Evolutionary conservation across 2,329 filamentous ascomycete species (phyloP), one percentile per base, ranked within the genome.

Genomic region (Tolypocladium endophyticum): DNA sequence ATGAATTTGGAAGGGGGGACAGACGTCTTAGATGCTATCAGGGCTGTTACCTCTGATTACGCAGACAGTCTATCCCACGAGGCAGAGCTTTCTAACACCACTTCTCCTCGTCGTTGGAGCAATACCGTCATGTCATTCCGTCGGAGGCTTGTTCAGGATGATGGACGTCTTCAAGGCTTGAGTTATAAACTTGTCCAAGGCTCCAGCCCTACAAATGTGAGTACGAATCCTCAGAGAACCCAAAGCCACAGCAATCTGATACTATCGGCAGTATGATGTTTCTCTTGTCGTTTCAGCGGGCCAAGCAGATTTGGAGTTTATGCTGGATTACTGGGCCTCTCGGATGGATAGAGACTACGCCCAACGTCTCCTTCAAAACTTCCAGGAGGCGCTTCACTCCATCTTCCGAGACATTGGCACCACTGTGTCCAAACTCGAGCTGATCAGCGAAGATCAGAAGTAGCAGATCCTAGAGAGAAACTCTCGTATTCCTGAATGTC

Each of bases 401-500:
- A 43, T 43, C 20, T 43, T 43, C 39, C 39, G 39, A 43, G 39
- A 43, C 39, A 43, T 43, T 43, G 39, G 39, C 20, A 43, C 39
- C 39, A 43, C 39, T 43, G 39, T 43, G 39, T 43, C 39, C 39
- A 43, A 20, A 43, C 39, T 43, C 39, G 39, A 43, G 39, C 39
- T 43, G 39, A 43, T 43, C 39, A n/a, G 39, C 39, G 39, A 43
- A 43, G 39, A 43, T 43, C 39, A 43, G 39, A 43, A 43, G 39
- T 20, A 43, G 39, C 39, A 43, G 39, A 43, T 43, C 39, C 39
- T 43, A n/a, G 39, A 43, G 39, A 43, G 39, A 43, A 43, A 43
- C 39, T 43, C 18, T 43, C 39, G 18, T 43, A 50, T 64, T 1
- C 65, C 65, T 7, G 41, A 8, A 9, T 28, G 45, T 2, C 28